Evolutionary conservation across 2,329 filamentous ascomycete species (phyloP).

Genomic region (Paecilomyces niveus): DNA sequence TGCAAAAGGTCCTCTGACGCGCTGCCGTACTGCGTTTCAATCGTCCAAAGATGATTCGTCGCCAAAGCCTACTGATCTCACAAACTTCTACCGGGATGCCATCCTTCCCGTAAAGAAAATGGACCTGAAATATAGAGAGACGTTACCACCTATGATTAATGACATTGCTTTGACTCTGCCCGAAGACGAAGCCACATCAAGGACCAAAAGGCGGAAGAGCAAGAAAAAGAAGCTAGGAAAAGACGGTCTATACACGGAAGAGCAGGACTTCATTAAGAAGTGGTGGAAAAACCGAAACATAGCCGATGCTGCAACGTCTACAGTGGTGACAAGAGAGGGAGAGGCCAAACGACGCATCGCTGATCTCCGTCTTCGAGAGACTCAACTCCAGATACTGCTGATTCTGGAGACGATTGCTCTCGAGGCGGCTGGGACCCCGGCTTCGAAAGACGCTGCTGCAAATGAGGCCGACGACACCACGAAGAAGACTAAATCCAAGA

Average conservation of each 20-base stretch:
- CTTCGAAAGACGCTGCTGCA: conserved; percentile 11
- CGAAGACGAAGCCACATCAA: conserved; percentile 23
- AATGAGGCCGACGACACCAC: conserved; percentile 9
- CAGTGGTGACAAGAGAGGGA: conserved; percentile 24
- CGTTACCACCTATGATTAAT: conserved; percentile 33
- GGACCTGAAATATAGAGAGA: conserved; percentile 41
- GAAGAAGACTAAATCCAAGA: conserved; percentile 28
- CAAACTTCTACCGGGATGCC: conserved; percentile 34
- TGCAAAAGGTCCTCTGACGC: conserved; percentile 43
- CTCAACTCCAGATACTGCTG: conserved; percentile 43
- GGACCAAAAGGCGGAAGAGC: conserved; percentile 23
- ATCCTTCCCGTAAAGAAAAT: conserved; percentile 40
- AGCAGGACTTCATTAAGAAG: conserved; percentile 34
- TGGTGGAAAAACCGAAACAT: conserved; percentile 41
- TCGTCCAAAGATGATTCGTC: conserved; percentile 15
- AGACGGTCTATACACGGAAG: conserved; percentile 40
- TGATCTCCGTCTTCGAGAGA: conserved; percentile 41
- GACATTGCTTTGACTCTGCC: conserved; percentile 29
- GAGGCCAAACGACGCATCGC: conserved; percentile 35
- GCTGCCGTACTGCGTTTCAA: conserved; percentile 36
- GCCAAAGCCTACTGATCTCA: conserved; percentile 19
- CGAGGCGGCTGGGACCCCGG: conserved; percentile 19
- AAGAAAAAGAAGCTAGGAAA: conserved; percentile 39
- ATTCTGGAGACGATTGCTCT: conserved; percentile 41
- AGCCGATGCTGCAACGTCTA: conserved; percentile 16